Evolutionary conservation across 371 early-diverging fungal species (phyloP), one percentile per base, ranked within the genome.

Genomic region (Mortierella sp.): DNA sequence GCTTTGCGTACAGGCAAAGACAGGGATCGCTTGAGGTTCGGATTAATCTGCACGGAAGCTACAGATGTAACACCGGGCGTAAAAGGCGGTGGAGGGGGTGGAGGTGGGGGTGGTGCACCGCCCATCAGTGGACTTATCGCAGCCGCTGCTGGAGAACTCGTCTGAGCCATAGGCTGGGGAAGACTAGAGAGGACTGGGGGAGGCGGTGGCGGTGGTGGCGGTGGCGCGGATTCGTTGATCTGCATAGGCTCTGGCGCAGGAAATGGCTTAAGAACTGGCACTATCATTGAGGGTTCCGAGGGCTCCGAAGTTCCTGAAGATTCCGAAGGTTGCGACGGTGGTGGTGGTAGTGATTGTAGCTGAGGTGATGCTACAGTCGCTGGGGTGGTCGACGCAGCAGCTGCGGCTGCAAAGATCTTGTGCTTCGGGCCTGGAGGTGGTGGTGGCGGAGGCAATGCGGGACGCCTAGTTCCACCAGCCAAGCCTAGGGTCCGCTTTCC

Each of bases 361-460:
- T 30, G 37, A 34, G 49, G 26, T 23, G 57, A 15, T 6, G 54
- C 24, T 6, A 39, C 39, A 15, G 58, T 15, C 17, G 43, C 32
- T 15, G 48, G 2, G 21, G 46, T 31, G 2, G 48, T 12, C 11
- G 37, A 1, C 21, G 15, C 46, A 31, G 37, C 39, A 1, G 55
- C 50, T 26, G 50, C 48, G n/a, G 62, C 60, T 5, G 64, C 70
- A 32, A 56, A 76, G 42, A 57, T 24, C 32, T 57, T 64, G 31
- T 76, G 78, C 23, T 65, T 69, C 2, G 78, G 78, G 21, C 78
- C 78, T 26, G 78, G 75, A 17, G 79, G 71, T 2, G 80, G 78
- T 0, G 80, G 80, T 19, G 76, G 56, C 0, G 70, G 63, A n/a
- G 80, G 78, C 17, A 79, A 31, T 3, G 79, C 65, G 9, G 81